Percentiles rank a stretch among this genome's conserved stretches.
phyloP scores from a whole-genome alignment of 2,329 filamentous ascomycete species.

The Cordyceps militaris region DNA sequence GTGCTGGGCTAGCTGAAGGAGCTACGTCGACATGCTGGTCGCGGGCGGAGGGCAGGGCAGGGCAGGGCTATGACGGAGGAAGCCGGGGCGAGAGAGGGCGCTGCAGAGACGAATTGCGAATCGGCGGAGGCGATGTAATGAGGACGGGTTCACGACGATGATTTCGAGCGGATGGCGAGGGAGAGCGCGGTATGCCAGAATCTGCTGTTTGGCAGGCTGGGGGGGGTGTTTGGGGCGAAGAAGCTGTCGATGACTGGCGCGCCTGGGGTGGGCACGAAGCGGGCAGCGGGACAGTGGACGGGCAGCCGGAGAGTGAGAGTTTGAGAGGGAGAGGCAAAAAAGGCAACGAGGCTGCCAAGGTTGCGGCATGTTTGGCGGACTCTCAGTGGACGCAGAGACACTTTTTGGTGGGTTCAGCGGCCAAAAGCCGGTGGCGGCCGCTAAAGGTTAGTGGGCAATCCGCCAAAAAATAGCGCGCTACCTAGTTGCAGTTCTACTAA shows the following conservation, averaged over 20 bases:
- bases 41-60: not conserved
- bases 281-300: not conserved
- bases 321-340: not conserved
- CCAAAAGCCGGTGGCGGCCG: not conserved
- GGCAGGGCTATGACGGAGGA: not conserved
- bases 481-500: too few relatives aligned
- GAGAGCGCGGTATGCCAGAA: not conserved
- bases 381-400: not conserved
- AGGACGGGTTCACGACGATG: too few relatives aligned
- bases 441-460: not conserved
- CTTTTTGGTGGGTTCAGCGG: not conserved
- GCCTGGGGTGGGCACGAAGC: not conserved
- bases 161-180: not conserved
- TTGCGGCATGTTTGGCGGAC: too few relatives aligned
- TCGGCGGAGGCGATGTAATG: not conserved
- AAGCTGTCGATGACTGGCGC: slow-evolving; percentile 9
- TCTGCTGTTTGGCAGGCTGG: slow-evolving; percentile 6
- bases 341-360: too few relatives aligned
- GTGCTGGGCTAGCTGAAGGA: slow-evolving; percentile 3
- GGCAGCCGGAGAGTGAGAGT: not conserved
- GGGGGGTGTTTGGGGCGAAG: slow-evolving; percentile 5
- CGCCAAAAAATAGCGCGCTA: too few relatives aligned
- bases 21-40: slow-evolving; percentile 11
- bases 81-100: not conserved
- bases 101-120: not conserved